Evolutionary conservation across 2,329 filamentous ascomycete species (phyloP).

Genomic region (Trichoderma atrobrunneum): DNA sequence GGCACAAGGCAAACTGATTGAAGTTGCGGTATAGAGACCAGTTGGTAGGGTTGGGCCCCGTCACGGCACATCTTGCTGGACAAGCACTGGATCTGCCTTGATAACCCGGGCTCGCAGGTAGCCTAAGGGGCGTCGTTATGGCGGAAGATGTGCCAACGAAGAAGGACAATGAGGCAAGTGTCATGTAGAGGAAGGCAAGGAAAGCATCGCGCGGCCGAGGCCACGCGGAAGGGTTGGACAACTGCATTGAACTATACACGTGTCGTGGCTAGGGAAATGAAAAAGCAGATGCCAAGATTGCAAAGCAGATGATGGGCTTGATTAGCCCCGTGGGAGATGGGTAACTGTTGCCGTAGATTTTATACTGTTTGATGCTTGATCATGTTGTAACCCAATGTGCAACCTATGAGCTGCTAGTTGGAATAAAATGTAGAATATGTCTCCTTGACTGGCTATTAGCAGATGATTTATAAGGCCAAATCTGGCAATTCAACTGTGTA

Average conservation of each 20-base stretch:
- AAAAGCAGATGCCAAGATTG: not conserved
- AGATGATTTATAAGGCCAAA: not conserved
- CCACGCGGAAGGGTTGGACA: not conserved
- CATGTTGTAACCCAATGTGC: not conserved
- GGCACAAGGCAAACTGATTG: conserved; percentile 28
- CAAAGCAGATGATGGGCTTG: not conserved
- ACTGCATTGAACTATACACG: not conserved
- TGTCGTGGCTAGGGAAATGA: not conserved
- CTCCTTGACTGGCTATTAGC: not conserved
- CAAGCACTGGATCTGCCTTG: conserved; percentile 11
- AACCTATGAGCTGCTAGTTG: not conserved
- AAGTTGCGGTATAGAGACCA: conserved; percentile 30
- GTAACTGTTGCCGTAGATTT: not conserved
- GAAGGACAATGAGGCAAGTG: not conserved
- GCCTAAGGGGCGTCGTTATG: not conserved
- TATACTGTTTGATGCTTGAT: not conserved
- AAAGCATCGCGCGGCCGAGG: not conserved
- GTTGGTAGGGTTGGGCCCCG: conserved; percentile 26
- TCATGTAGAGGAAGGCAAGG: not conserved
- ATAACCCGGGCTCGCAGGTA: not conserved
- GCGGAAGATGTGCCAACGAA: not conserved
- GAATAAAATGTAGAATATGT: not conserved
- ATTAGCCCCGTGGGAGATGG: not conserved
- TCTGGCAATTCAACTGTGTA: not conserved
- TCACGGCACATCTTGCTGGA: conserved; percentile 25